These are phyloP conservation scores for Selaginella tamariscina DNA, from an alignment of 75 land plant species.

Conservation along the genomic window DNA sequence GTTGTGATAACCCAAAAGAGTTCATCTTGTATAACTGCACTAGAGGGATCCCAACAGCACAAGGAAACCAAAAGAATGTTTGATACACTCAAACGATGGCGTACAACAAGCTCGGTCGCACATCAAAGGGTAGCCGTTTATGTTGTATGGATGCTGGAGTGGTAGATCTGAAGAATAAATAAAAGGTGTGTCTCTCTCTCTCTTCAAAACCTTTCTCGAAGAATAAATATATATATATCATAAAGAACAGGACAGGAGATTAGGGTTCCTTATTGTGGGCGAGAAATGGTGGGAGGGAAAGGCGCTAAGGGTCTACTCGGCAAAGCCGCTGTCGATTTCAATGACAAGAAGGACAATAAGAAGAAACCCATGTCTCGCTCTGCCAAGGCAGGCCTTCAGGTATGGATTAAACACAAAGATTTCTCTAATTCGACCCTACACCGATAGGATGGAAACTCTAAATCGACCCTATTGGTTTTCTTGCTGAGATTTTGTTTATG, in stretches of 20 bases:
- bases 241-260: not conserved
- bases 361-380: slow-evolving; percentile 13
- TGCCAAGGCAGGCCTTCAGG: slow-evolving; percentile 9
- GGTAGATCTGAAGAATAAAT: too few relatives aligned
- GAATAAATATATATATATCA: not conserved
- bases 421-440: not conserved
- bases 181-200: too few relatives aligned
- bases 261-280: not conserved
- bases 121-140: too few relatives aligned
- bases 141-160: too few relatives aligned
- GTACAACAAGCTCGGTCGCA: too few relatives aligned
- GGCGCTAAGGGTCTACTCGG: slow-evolving; percentile 57
- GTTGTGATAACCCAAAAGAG: too few relatives aligned
- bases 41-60: too few relatives aligned
- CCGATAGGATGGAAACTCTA: not conserved
- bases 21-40: too few relatives aligned
- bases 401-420: not conserved
- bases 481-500: not conserved
- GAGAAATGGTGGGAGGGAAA: slow-evolving; percentile 25
- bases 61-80: too few relatives aligned
- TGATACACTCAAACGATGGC: too few relatives aligned
- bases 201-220: not conserved
- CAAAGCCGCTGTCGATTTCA: slow-evolving; percentile 25
- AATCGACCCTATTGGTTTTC: not conserved
- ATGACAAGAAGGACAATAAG: slow-evolving; percentile 16